Evolutionary conservation across 495 filamentous ascomycete species (phyloP), one percentile per base, ranked within the genome.

Genomic region (Pseudevernia furfuracea): DNA sequence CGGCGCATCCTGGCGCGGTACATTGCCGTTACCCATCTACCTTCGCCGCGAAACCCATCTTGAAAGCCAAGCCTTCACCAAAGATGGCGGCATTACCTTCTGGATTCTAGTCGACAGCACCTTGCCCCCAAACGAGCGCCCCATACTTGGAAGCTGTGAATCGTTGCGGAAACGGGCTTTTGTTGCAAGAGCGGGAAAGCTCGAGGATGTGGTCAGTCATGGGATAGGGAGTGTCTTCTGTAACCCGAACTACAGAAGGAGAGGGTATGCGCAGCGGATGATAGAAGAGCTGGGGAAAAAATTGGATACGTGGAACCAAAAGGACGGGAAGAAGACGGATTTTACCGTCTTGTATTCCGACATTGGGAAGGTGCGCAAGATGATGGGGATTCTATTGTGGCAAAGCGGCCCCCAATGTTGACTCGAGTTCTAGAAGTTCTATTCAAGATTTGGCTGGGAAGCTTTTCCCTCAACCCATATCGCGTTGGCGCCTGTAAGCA

Each of bases 211-310:
- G 4, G 74, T 87, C n/a, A 83, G 84, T 23, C 87, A 96, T 74
- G 90, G 89, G 12, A 82, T 98, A 48, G 91, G 88, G 19, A 91
- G 89, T 66, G 94, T 98, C 2, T 97, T 91, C 74, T 90, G 87
- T 46, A 84, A 89, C 21, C 81, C 84, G 2, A 78, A 84, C 68
- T 87, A 83, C 68, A 74, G 94, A 65, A 87, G 89, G 12, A 82
- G 81, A 58, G 89, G 92, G 25, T 97, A 96, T 74, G 91, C 90
- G 0, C 81, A 81, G 60, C 78, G 91, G 49, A 86, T 90, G 86
- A 76, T 89, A 67, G 75, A 78, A 55, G 83, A 84, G 68, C 66
- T 86, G 60, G 78, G 76, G 60, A 76, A 67, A 67, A 80, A 74
- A 68, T 73, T 86, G 55, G 75, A 82, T 70, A 80, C 69, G 19